Evolutionary conservation across 768 basidiomycete genomes (phyloP), one percentile per base, ranked within the genome.

Genomic region (Dacryopinax spathularia): DNA sequence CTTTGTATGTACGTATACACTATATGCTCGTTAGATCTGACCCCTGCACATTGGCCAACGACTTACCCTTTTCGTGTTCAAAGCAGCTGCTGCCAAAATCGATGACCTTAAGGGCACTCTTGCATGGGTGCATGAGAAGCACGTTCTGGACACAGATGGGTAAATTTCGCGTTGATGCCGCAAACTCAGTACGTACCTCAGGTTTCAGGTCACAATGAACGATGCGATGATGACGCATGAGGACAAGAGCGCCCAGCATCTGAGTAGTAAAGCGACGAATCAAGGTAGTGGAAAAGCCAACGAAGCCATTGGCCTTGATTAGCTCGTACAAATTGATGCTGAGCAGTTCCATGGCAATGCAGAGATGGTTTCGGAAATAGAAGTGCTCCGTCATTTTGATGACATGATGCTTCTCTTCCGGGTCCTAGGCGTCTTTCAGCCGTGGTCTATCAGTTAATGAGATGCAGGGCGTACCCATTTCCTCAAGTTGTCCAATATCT

Each of bases 1-100:
- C 92, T 95, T 75, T 98, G 96, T 67, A 99, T 98, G 72, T 99
- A 99, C 1, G 96, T 99, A 74, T 98, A 99, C 66, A 99, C 96
- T 99, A 66, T 2, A 27, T 41, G 44, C 34, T 33, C 62, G 39
- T 27, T 60, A 7, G 27, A 41, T 34, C 34, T 20, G 10, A 41
- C 56, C 34, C 61, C 69, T 33, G 70, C 48, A 66, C 36, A 63
- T 43, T 61, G 27, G 25, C 48, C 31, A 37, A 34, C 39, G 48
- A 18, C n/a, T n/a, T 70, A 95, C 94, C 95, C 78, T 97, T 97
- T 77, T 98, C 96, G 68, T 95, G 88, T 73, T 98, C 96, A 67
- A 97, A 87, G 74, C 96, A 99, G 70, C 93, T 96, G 69, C 92
- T 95, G 48, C 96, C 96, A 72, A 99, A 99, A 74, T 99, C 96